Evolutionary conservation across 2,329 filamentous ascomycete species (phyloP).

Genomic region (Scopulariopsis brevicaulis): DNA sequence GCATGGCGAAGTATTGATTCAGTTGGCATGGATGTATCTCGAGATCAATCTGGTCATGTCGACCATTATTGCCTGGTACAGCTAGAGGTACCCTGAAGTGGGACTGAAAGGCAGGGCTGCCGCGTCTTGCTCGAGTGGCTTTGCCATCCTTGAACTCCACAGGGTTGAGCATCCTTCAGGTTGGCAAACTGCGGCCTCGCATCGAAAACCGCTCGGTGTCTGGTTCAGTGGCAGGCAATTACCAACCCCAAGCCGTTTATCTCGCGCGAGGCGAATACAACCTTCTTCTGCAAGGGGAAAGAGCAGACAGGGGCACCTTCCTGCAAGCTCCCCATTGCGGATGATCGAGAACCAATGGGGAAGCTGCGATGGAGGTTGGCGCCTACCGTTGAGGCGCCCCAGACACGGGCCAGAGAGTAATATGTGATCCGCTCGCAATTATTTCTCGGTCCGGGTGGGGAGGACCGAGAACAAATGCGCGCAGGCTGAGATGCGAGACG

Average conservation of each 20-base stretch:
- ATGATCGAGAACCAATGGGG: background rate
- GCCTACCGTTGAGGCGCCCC: background rate
- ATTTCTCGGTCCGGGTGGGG: background rate
- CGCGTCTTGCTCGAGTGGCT: no score
- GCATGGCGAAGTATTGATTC: no score
- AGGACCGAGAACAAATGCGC: no score
- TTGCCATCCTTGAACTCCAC: no score
- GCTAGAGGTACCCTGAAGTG: no score
- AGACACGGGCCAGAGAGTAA: background rate
- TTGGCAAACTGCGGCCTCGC: no score
- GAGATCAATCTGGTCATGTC: no score
- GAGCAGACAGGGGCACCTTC: background rate
- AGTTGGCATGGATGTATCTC: no score
- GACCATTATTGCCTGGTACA: no score
- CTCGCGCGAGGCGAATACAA: background rate
- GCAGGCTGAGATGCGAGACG: no score
- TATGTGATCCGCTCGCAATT: background rate
- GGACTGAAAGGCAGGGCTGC: no score
- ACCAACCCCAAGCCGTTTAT: background rate
- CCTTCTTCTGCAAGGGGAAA: background rate
- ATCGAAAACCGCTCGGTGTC: background rate
- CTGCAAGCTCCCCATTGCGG: background rate
- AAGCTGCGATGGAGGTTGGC: background rate
- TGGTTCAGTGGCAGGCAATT: background rate
- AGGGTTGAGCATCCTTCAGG: no score